These are phyloP conservation scores for Tanacetum coccineum DNA, from an alignment of 129 eudicot species.

Conservation along the genomic window DNA sequence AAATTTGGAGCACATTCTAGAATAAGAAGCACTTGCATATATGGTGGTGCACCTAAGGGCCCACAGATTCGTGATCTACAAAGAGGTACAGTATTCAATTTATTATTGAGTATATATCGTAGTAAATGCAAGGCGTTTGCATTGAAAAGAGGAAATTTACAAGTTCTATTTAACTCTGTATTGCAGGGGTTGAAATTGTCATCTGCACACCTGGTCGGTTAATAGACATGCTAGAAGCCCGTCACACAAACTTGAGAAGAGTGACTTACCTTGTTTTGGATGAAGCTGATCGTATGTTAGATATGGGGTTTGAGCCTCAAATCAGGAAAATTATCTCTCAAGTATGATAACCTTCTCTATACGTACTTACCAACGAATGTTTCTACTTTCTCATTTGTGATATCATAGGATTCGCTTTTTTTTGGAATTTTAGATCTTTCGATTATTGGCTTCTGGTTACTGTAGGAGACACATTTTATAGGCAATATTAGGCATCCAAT, in stretches of 20 bases:
- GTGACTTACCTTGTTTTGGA: constrained; percentile 97
- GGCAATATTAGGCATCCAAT: neutral
- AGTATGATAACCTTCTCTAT: constrained; percentile 34
- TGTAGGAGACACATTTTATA: neutral
- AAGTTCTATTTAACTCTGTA: constrained; percentile 4
- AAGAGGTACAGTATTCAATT: constrained; percentile 51
- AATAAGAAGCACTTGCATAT: constrained; percentile 83
- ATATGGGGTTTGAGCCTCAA: constrained; percentile 99
- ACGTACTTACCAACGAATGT: neutral
- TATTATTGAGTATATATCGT: neutral
- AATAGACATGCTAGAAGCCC: constrained; percentile 96
- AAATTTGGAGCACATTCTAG: constrained; percentile 73
- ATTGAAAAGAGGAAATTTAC: constrained; percentile 5
- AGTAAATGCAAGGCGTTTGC: neutral
- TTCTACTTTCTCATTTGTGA: neutral
- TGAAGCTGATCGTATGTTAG: constrained; percentile 99
- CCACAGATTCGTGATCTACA: constrained; percentile 97
- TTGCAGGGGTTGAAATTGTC: constrained; percentile 88
- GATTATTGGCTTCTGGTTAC: neutral
- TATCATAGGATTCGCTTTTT: neutral
- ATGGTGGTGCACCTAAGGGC: constrained; percentile 99
- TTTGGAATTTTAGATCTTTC: neutral
- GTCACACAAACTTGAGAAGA: constrained; percentile 79
- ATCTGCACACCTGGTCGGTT: constrained; percentile 97
- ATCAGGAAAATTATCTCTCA: constrained; percentile 84